phyloP scores from a whole-genome alignment of 768 basidiomycete species.

The Mycena capillaripes region DNA sequence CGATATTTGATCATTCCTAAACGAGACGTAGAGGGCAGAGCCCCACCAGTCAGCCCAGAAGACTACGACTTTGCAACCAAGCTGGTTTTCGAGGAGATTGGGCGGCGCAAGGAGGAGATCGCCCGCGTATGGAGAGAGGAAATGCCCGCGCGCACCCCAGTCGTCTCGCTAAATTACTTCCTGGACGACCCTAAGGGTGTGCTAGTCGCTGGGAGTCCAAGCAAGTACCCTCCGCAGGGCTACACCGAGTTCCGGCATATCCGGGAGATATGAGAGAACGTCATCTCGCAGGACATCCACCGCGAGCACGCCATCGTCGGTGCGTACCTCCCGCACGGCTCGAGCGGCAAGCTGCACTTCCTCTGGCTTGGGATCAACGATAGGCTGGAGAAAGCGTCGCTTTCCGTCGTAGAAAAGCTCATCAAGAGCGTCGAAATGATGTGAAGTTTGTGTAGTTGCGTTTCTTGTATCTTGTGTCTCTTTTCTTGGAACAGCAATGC shows the following conservation, averaged over 20 bases:
- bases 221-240: slow-evolving; percentile 23
- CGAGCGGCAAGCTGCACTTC: slow-evolving; percentile 26
- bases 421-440: slow-evolving; percentile 28
- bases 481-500: too few species aligned
- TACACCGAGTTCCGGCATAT: slow-evolving; percentile 24
- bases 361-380: slow-evolving; percentile 27
- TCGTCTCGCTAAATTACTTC: slow-evolving; percentile 26
- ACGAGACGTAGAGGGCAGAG: slow-evolving; percentile 7
- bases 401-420: slow-evolving; percentile 26
- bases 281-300: slow-evolving; percentile 29
- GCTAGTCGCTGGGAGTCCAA: slow-evolving; percentile 19
- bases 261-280: slow-evolving; percentile 31
- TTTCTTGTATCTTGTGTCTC: background rate
- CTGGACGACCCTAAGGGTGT: slow-evolving; percentile 28
- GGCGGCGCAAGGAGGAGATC: slow-evolving; percentile 32
- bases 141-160: slow-evolving; percentile 27
- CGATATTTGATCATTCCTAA: background rate
- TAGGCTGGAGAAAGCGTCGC: background rate
- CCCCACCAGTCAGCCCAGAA: slow-evolving; percentile 9
- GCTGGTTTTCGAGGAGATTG: slow-evolving; percentile 27
- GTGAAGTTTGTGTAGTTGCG: too few species aligned
- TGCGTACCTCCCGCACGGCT: slow-evolving; percentile 27
- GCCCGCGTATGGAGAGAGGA: slow-evolving; percentile 27
- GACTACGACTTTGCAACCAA: slow-evolving; percentile 31
- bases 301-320: slow-evolving; percentile 27